A percentile compares a stretch with the other conserved stretches of the same genome.
These are phyloP conservation scores for Reticulascus tulasneorum DNA, from an alignment of 2,329 filamentous ascomycete genomes.

Conservation along the genomic window DNA sequence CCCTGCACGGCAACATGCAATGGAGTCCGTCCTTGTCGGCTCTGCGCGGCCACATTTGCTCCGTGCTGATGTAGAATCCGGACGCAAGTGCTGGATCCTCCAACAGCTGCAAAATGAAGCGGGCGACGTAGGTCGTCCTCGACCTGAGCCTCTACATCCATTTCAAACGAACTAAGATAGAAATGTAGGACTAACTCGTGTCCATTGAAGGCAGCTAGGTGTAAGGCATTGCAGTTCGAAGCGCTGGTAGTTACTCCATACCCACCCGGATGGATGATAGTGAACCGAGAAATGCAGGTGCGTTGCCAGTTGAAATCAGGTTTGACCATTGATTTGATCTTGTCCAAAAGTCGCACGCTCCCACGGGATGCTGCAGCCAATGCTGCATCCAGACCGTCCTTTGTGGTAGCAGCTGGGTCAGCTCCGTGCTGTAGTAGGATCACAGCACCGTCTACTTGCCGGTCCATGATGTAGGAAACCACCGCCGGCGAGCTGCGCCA, in stretches of 20 bases:
- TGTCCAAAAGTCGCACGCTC: neutral
- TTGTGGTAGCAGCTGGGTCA: neutral
- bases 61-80: conserved; percentile 2
- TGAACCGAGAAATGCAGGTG: neutral
- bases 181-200: neutral
- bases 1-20: neutral
- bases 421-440: neutral
- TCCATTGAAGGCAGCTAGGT: conserved; percentile 1
- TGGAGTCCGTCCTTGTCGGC: neutral
- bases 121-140: conserved; percentile 1
- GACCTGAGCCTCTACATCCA: neutral
- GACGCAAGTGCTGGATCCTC: neutral
- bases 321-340: neutral
- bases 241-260: neutral
- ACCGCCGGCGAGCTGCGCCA: neutral
- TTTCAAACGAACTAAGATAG: neutral
- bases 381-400: neutral
- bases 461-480: neutral
- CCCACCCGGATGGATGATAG: neutral
- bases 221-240: conserved; percentile 1
- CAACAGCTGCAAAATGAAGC: conserved; percentile 2
- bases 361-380: neutral
- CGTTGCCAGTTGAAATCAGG: neutral
- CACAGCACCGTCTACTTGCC: neutral
- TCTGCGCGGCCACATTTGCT: neutral